A percentile compares a stretch with the other conserved stretches of the same genome.
Evolutionary conservation across 805 yeast genomes (phyloP).

Genomic region (Zygoascus tannicola): DNA sequence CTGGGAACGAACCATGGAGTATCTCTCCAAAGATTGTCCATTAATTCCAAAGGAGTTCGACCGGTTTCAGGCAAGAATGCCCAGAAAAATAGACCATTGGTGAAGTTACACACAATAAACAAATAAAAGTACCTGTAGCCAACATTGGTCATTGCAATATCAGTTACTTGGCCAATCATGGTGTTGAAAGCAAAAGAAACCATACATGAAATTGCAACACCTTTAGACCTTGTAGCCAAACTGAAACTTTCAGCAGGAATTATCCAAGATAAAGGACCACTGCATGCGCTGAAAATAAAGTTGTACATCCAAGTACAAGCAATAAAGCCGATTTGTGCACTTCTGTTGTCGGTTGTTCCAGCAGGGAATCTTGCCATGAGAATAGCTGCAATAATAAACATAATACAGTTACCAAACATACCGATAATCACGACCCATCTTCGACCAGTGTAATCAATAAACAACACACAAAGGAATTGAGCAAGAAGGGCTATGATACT

Average conservation of each 20-base stretch:
- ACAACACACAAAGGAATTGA: background rate
- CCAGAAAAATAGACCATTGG: slow-evolving; percentile 28
- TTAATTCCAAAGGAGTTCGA: slow-evolving; percentile 5
- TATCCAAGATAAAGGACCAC: slow-evolving; percentile 49
- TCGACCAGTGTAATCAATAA: slow-evolving; percentile 58
- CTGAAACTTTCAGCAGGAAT: slow-evolving; percentile 55
- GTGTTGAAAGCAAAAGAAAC: slow-evolving; percentile 29
- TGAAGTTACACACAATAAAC: slow-evolving; percentile 23
- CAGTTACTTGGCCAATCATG: slow-evolving; percentile 30
- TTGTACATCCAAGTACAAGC: slow-evolving; percentile 25
- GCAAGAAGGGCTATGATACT: slow-evolving; percentile 21
- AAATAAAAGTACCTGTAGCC: slow-evolving; percentile 22
- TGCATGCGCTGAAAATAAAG: slow-evolving; percentile 20
- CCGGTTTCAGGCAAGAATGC: slow-evolving; percentile 52
- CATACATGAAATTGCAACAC: slow-evolving; percentile 45
- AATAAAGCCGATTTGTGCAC: slow-evolving; percentile 25
- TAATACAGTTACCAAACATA: slow-evolving; percentile 18
- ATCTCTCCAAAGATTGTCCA: slow-evolving; percentile 5
- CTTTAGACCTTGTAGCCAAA: slow-evolving; percentile 46
- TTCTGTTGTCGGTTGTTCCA: slow-evolving; percentile 13
- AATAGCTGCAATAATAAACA: slow-evolving; percentile 20
- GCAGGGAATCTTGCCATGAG: slow-evolving; percentile 22
- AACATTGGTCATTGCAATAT: slow-evolving; percentile 22
- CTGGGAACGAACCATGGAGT: slow-evolving; percentile 7
- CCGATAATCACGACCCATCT: slow-evolving; percentile 52